Conservation (phyloP, 257 asterid species). For the Jacaranda copaia region DNA sequence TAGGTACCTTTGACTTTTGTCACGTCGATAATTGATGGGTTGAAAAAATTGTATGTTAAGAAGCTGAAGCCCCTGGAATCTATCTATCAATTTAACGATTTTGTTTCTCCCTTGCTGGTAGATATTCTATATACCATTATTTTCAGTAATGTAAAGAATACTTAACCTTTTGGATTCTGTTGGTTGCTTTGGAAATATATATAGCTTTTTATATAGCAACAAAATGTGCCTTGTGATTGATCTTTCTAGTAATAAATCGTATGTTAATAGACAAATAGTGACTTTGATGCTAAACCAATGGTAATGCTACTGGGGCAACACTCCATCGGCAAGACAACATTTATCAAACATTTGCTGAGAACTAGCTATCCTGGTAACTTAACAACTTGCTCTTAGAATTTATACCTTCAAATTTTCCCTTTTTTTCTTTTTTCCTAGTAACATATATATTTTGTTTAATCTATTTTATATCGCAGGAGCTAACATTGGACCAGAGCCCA, state of each 20-base stretch:
- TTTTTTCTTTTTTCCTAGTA: neutral
- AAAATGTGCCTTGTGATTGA: constrained; percentile 11
- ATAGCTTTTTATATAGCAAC: constrained; percentile 3
- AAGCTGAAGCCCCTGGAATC: constrained; percentile 83
- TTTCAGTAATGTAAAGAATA: constrained; percentile 3
- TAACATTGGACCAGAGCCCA: constrained; percentile 91
- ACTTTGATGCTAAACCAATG: constrained; percentile 91
- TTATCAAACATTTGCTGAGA: constrained; percentile 75
- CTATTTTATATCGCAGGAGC: constrained; percentile 54
- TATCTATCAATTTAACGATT: constrained; percentile 72
- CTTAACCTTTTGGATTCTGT: neutral
- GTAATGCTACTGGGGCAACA: constrained; percentile 91
- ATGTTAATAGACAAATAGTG: constrained; percentile 56
- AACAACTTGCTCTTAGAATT: neutral
- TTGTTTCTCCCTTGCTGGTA: constrained; percentile 80
- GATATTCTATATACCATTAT: constrained; percentile 26
- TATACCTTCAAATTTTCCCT: neutral
- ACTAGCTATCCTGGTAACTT: constrained; percentile 67
- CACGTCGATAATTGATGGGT: constrained; percentile 76
- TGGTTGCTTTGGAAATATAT: neutral
- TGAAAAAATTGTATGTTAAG: constrained; percentile 72
- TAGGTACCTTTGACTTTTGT: constrained; percentile 66
- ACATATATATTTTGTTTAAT: neutral
- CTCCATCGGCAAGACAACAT: constrained; percentile 86
- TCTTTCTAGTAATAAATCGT: constrained; percentile 26